Base-by-base conservation (phyloP, 352 stramenopile species). In the Discostella stelligera region DNA sequence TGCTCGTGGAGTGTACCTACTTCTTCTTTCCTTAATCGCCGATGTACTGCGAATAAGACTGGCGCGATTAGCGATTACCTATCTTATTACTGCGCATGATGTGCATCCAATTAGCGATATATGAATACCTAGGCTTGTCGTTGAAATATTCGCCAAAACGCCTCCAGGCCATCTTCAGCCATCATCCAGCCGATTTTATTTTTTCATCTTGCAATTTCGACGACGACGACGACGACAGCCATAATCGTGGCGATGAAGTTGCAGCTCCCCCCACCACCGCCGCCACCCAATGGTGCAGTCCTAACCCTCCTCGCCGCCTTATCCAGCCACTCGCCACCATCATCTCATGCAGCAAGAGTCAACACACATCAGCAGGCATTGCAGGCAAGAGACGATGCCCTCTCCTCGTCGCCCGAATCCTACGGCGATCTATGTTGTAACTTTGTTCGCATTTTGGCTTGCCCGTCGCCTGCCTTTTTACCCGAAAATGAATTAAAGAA, bases 301-400 rank as follows among this genome's bases (percentile, higher is more conserved):
- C 64, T 92, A 13, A 80, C 82, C 30, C 77, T 92, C 50, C 76
- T 92, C 56, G 76, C 79, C 32, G 79, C 87, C 20, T 77, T 92
- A 16, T 89, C 85, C 6, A 88, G 87, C 69, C 77, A 82, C 39
- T 71, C 50, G 3, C 78, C 66, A 77, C 84, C 56, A 54, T 83
- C 39, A 82, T 85, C 66, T 72, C 82, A 21, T 44, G 71, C 80
- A 53, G 79, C 79, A 61, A 18, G 52, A 2, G 8, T 44, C 37
- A 80, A 89, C 58, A 54, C 78, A 23, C 73, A 84, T 20, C 83
- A 90, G 2, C 82, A 84, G 53, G 84, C 87, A 4, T 83, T 92
- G 66, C 59, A 74, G 66, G 84, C 85, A 25, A 72, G 84, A 39
- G 87, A 92, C 58, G 61, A 88, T 68, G 80, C 84, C 0, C 71